Base-by-base conservation (phyloP, 1,139 yeast genomes). In the Blastobotrys ciferrii region DNA sequence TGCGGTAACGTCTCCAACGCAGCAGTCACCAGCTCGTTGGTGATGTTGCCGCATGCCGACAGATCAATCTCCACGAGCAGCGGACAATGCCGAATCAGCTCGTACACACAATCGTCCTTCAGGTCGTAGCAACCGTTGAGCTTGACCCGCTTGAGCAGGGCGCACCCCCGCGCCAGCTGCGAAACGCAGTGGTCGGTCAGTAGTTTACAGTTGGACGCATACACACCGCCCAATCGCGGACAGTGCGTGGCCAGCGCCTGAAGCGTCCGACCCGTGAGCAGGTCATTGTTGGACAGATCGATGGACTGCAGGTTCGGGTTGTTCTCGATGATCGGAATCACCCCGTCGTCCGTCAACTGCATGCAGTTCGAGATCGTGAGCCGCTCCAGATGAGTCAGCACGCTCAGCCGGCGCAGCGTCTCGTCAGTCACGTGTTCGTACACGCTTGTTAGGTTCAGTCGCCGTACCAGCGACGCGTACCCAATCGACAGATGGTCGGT, bases 1-100 rank as follows among this genome's bases (percentile, higher is more conserved):
- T 82, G 89, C 5, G 81, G 76, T 48, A 88, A 74, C 36, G 79
- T 80, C 32, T 75, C 67, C 59, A 88, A 81, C n/a, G 87, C 73
- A n/a, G 69, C 69, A 50, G 78, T 73, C 46, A 87, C 73, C 46
- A 87, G 73, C 14, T 63, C 63, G 64, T 87, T 89, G 13, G 87
- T 79, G 30, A 89, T 81, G 53, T 78, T 75, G n/a, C 84, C 80
- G 66, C 96, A 87, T 42, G 84, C 83, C 56, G 89, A 92, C 48
- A 92, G 74, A 68, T 92, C 98, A 46, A 92, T 84, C 68, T 92
- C 98, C 28, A 91, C 95, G 48, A 92, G 72, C 46, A 84, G 75
- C 41, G 84, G 84, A 65, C 98, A 91, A 62, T 77, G 78, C 14
- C 72, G 71, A 48, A 87, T 83, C 68, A 92, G 73, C 23, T 75